A percentile compares a stretch with the other conserved stretches of the same genome.
phyloP scores from a whole-genome alignment of 1,284 basidiomycete genomes.

The Trichosporon ovoides region DNA sequence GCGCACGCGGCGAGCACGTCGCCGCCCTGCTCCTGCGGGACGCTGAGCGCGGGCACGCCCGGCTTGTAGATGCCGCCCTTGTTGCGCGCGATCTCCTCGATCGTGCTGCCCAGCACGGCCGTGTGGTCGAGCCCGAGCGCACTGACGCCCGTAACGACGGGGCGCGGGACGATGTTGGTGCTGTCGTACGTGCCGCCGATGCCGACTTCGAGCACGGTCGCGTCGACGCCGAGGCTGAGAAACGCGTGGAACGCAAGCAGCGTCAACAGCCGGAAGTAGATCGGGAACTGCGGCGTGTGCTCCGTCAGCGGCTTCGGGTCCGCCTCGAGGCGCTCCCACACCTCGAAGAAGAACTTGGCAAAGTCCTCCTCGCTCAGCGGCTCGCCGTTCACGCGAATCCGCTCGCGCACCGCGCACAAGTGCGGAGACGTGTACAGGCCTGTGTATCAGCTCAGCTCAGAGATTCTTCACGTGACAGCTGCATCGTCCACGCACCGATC shows the following conservation, averaged over 20 bases:
- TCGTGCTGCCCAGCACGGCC: conserved; percentile 78
- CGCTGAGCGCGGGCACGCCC: conserved; percentile 77
- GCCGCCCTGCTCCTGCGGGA: conserved; percentile 66
- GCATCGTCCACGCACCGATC: conserved; percentile 37
- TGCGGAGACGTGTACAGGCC: conserved; percentile 97
- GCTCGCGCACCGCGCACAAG: conserved; percentile 88
- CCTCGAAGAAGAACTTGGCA: conserved; percentile 88
- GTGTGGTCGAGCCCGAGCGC: conserved; percentile 91
- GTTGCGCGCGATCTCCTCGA: conserved; percentile 86
- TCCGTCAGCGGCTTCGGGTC: conserved; percentile 60
- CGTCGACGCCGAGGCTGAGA: conserved; percentile 64
- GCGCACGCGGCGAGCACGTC: conserved; percentile 65
- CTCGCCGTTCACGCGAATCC: conserved; percentile 86
- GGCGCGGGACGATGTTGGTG: conserved; percentile 90
- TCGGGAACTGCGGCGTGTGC: conserved; percentile 61
- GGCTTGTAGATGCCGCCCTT: conserved; percentile 97
- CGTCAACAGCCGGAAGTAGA: conserved; percentile 92
- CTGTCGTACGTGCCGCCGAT: conserved; percentile 93
- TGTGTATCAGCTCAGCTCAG: conserved; percentile 28
- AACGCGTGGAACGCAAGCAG: conserved; percentile 90
- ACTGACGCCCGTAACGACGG: conserved; percentile 82
- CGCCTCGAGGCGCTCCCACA: conserved; percentile 82
- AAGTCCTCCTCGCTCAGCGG: conserved; percentile 86
- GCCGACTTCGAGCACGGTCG: conserved; percentile 93
- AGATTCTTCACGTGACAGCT: not conserved